Conservation (phyloP, 2,329 filamentous ascomycete species). For the Fusarium protoensiforme region DNA sequence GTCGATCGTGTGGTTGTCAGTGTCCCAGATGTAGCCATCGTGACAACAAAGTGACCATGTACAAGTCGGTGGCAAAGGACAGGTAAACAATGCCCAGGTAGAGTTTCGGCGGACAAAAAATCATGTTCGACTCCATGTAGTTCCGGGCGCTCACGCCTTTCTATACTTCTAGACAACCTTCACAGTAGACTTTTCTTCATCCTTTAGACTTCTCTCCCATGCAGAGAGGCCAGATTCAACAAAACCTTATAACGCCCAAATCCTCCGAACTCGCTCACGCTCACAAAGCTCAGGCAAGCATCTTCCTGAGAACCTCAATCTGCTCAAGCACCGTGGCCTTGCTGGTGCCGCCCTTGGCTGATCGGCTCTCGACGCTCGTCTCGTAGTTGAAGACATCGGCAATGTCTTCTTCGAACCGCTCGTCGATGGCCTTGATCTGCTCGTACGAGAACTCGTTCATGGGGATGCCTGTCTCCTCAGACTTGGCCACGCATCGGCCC, state of each 20-base stretch:
- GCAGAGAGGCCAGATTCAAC: background rate
- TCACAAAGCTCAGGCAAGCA: constrained; percentile 39
- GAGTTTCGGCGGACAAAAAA: background rate
- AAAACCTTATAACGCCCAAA: constrained; percentile 2
- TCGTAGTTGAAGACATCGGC: constrained; percentile 81
- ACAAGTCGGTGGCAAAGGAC: background rate
- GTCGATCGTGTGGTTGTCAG: background rate
- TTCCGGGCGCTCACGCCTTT: background rate
- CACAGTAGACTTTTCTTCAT: background rate
- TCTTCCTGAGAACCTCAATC: constrained; percentile 61
- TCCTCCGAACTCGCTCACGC: background rate
- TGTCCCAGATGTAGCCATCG: background rate
- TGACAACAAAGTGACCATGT: background rate
- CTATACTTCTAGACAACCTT: background rate
- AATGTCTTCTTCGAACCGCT: constrained; percentile 78
- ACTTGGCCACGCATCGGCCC: constrained; percentile 65
- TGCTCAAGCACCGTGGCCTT: constrained; percentile 73
- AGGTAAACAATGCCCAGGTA: background rate
- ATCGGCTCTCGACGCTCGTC: constrained; percentile 81
- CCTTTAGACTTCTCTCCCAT: background rate
- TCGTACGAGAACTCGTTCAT: constrained; percentile 77
- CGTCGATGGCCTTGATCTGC: constrained; percentile 75
- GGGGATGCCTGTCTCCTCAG: constrained; percentile 60
- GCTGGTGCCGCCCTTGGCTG: constrained; percentile 82
- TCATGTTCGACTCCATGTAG: background rate